Conservation (phyloP, 768 basidiomycete species). For the Hortiboletus campestris region DNA sequence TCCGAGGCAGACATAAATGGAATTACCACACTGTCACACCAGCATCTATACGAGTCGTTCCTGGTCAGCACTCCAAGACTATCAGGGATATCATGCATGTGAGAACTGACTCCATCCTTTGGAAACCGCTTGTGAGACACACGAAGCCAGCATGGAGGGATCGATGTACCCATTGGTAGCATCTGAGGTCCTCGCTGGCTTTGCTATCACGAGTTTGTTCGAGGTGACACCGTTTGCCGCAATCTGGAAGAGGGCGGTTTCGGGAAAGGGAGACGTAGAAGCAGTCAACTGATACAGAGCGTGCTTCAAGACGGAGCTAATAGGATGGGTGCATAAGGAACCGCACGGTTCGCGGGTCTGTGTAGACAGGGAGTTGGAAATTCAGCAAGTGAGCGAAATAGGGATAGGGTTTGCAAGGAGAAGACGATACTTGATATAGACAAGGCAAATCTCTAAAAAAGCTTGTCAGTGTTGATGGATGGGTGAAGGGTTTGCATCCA, state of each 20-base stretch:
- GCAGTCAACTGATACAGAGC: constrained; percentile 2
- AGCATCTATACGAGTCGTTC: constrained; percentile 22
- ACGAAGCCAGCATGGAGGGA: constrained; percentile 53
- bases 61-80: background rate
- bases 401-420: background rate
- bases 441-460: background rate
- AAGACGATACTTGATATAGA: background rate
- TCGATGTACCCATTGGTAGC: constrained; percentile 59
- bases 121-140: constrained; percentile 57
- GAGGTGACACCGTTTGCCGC: constrained; percentile 52
- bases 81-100: background rate
- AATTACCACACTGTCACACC: constrained; percentile 40
- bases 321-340: background rate
- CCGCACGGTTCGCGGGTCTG: background rate
- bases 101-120: constrained; percentile 62
- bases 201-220: constrained; percentile 73
- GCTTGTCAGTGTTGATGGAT: background rate
- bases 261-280: constrained; percentile 42
- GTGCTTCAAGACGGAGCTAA: background rate
- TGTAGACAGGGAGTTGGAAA: background rate
- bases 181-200: constrained; percentile 53
- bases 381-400: background rate
- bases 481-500: background rate
- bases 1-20: background rate
- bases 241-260: constrained; percentile 49